A percentile compares a stretch with the other conserved stretches of the same genome.
Evolutionary conservation across 2,329 filamentous ascomycete genomes (phyloP).

Genomic region (Pezizomycotina sp.): DNA sequence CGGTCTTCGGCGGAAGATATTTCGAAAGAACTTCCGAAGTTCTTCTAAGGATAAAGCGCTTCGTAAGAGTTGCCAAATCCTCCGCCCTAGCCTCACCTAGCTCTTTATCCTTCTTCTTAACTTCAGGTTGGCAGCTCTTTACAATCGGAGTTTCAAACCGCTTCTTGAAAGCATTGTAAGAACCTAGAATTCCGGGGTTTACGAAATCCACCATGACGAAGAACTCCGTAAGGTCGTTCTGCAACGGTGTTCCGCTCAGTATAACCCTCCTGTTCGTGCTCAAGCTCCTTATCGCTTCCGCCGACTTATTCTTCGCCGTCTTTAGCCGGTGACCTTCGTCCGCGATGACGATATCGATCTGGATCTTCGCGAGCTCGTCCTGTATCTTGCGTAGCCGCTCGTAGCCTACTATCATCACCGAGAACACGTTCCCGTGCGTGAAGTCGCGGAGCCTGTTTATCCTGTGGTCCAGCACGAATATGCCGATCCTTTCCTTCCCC

Average conservation of each 20-base stretch:
- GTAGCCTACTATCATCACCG: constrained; percentile 57
- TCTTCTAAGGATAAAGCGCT: constrained; percentile 47
- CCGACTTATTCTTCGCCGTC: constrained; percentile 51
- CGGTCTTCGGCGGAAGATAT: constrained; percentile 48
- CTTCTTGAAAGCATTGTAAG: constrained; percentile 44
- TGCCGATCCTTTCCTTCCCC: constrained; percentile 51
- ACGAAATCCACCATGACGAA: constrained; percentile 53
- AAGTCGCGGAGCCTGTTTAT: constrained; percentile 50
- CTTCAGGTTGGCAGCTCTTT: constrained; percentile 46
- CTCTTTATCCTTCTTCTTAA: constrained; percentile 44
- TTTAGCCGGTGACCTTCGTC: constrained; percentile 52
- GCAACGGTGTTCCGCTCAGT: constrained; percentile 49
- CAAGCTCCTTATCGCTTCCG: constrained; percentile 46
- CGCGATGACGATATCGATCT: constrained; percentile 54
- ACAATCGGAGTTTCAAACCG: constrained; percentile 50
- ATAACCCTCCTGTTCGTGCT: constrained; percentile 46
- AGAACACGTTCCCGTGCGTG: constrained; percentile 50
- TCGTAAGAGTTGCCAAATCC: constrained; percentile 44
- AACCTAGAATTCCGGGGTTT: constrained; percentile 48
- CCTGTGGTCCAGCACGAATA: constrained; percentile 46
- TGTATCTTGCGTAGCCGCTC: constrained; percentile 43
- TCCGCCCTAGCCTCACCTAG: constrained; percentile 45
- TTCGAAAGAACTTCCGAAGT: constrained; percentile 50
- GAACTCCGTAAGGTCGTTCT: constrained; percentile 52
- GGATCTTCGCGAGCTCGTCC: constrained; percentile 45